Evolutionary conservation across 192 early-diverging fungal genomes (phyloP), one percentile per base, ranked within the genome.

Genomic region (Podila clonocystis): DNA sequence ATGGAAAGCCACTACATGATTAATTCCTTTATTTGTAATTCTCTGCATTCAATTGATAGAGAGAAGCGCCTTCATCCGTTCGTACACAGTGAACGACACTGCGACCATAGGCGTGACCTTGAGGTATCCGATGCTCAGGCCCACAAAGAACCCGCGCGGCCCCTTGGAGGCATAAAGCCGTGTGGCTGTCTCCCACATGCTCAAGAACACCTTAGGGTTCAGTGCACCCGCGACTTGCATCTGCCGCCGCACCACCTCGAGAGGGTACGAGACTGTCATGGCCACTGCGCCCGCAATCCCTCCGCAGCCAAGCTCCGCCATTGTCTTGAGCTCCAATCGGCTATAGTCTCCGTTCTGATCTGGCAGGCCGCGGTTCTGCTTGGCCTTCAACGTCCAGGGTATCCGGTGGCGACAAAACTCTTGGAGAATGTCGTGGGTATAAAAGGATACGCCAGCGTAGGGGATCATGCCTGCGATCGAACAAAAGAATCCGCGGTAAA

Each of bases 51-150:
- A 89, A 63, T 85, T 82, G 59, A 89, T 86, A 19, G 82, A 75
- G 20, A 91, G 50, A 17, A 84, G 29, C 30, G 70, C 57, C 85
- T 95, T 96, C 91, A 92, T 91, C 61, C 82, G 82, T 65, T 97
- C 93, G 82, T 99, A 99, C 0, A 91, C 91, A 71, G 90, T 94
- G 83, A 97, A 97, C 30, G 89, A 90, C 22, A 97, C 91, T 6
- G 94, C 96, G 63, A 91, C 91, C 96, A 99, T 97, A 2, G 97
- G 97, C 33, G 91, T 90, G 0, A 99, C 93, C 82, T 99, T 99
- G 72, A 99, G 82, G 77, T 95, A 99, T 50, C 97, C 97, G 78
- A 99, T 99, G 24, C 92, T 95, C 50, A 99, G 84, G 17, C 97
- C 97, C 12, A 99, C 96, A 88, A 93, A 99, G 84, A 98, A 97